Conservation (phyloP, 176 grass and related monocot genomes). For the Miscanthus lutarioriparius region DNA sequence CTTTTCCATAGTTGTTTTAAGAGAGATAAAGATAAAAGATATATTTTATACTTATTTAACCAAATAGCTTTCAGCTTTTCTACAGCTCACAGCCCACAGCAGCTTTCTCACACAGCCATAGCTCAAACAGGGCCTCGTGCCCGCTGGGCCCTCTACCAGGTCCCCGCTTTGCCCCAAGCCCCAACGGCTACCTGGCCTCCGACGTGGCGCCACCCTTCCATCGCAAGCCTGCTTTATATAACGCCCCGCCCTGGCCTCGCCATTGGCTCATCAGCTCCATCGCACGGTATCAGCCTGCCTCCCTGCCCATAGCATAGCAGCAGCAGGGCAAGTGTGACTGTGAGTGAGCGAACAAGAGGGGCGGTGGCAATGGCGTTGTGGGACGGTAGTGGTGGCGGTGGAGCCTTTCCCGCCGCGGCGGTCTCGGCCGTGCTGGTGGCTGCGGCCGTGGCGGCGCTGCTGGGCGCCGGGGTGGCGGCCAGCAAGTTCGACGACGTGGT, state of each 20-base stretch:
- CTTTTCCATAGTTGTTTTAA: too few relatives aligned
- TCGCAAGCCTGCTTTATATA: slow-evolving; percentile 38
- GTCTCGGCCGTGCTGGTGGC: not conserved
- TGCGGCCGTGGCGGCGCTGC: not conserved
- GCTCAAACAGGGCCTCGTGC: too few relatives aligned
- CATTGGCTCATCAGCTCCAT: not conserved
- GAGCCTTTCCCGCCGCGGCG: not conserved
- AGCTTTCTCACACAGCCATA: too few relatives aligned
- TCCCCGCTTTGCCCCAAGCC: not conserved
- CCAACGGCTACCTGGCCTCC: slow-evolving; percentile 40
- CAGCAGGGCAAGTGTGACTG: too few relatives aligned
- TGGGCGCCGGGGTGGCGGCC: not conserved
- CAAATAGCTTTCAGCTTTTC: too few relatives aligned
- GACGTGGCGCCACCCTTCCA: slow-evolving; percentile 44
- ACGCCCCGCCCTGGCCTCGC: not conserved
- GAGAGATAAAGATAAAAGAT: too few relatives aligned
- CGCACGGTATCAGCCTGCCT: too few relatives aligned
- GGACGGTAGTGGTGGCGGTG: not conserved
- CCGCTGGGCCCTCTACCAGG: not conserved
- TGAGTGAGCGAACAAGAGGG: too few relatives aligned
- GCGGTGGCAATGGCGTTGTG: not conserved
- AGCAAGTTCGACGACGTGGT: slow-evolving; percentile 79
- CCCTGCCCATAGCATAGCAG: too few relatives aligned
- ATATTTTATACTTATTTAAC: too few relatives aligned
- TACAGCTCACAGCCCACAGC: too few relatives aligned